Evolutionary conservation across 805 yeast species (phyloP).

Genomic region (Huiozyma naganishii): DNA sequence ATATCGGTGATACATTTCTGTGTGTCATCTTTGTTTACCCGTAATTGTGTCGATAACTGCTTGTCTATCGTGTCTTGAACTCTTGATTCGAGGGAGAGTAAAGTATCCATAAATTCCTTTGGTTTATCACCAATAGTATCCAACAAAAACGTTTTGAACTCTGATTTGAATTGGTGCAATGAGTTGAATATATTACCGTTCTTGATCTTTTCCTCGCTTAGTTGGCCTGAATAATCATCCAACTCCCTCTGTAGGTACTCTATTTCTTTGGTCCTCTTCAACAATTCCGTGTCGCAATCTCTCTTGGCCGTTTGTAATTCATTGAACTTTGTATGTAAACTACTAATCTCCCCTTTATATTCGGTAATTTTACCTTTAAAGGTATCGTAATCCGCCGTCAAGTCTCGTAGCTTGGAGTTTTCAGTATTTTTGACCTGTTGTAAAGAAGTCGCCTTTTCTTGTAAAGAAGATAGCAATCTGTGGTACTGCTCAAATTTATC

Average conservation of each 20-base stretch:
- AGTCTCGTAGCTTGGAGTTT: conserved; percentile 10
- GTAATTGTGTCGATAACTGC: too few species aligned
- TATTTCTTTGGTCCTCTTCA: conserved; percentile 26
- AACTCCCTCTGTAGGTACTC: conserved; percentile 27
- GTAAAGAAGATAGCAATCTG: conserved; percentile 13
- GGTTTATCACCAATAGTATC: not conserved
- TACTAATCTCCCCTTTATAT: conserved; percentile 15
- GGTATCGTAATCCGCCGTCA: conserved; percentile 17
- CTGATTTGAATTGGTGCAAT: conserved; percentile 7
- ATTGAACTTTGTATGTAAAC: conserved; percentile 17
- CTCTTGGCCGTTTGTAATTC: conserved; percentile 18
- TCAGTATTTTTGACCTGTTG: conserved; percentile 17
- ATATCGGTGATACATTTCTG: too few species aligned
- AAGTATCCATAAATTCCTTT: not conserved
- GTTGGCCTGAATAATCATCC: conserved; percentile 35
- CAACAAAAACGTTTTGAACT: not conserved
- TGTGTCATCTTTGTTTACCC: too few species aligned
- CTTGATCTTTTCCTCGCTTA: conserved; percentile 38
- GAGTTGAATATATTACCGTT: conserved; percentile 19
- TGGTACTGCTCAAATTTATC: conserved; percentile 17
- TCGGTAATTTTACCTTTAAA: conserved; percentile 11
- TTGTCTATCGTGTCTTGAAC: not conserved
- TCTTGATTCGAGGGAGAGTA: not conserved
- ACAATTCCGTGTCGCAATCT: conserved; percentile 11
- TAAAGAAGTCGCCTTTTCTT: conserved; percentile 15